Evolutionary conservation across 2,329 filamentous ascomycete genomes (phyloP), one percentile per base, ranked within the genome.

Genomic region (Aspergillaceae sp.): DNA sequence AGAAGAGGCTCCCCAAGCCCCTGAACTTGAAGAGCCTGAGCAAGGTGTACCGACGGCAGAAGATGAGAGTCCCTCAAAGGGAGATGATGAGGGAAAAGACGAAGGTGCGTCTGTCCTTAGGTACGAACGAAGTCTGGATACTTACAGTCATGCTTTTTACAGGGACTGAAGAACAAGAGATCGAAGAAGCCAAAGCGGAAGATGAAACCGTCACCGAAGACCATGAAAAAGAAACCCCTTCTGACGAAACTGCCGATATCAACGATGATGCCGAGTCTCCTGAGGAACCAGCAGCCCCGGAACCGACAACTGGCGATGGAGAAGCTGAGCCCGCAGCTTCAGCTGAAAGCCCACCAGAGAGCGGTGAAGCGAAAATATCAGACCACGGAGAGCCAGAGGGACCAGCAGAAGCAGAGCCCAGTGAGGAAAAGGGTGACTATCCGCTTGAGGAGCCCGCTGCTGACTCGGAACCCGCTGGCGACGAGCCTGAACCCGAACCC

Each of bases 61-160:
- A 42, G 41, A 46, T 27, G 37, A 29, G 19, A 47, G 45, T 8
- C 28, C 41, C 7, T 30, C 48, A 40, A 48, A 50, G 43, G 48
- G 40, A 36, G 40, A 43, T 38, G 55, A 54, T 36, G 54, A 54
- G 36, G 48, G 27, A 36, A 47, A 49, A 46, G 53, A 48, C 46
- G 54, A 59, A 51, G 60, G 61, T 64, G 52, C 34, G 51, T 48
- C 35, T 42, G 29, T 11, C 28, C n/a, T 36, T 19, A 29, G 4
- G 45, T 46, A 37, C 28, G 29, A 30, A 30, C 38, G 30, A 46
- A 45, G 46, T n/a, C 27, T 37, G 45, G 41, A 48, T 54, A 44
- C 54, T 38, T 29, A 50, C 40, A 50, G 45, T 42, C 35, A 32
- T 46, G 9, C 44, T 36, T 30, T 30, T 43, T 27, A 49, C 48